Evolutionary conservation across 768 basidiomycete genomes (phyloP).

Genomic region (Xerocomus potaroensis): DNA sequence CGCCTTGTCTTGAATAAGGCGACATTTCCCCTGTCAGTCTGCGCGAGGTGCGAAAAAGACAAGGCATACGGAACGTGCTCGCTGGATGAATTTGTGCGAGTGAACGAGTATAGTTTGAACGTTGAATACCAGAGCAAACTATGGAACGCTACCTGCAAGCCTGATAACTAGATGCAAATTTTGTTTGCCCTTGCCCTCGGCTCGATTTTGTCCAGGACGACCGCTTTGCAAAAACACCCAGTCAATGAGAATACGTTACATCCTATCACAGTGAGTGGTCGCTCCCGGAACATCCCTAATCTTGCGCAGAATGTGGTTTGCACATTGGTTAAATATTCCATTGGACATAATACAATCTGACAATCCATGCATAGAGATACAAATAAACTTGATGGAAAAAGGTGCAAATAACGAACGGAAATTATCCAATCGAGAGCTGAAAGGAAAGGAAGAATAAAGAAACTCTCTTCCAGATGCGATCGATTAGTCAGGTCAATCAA

Average conservation of each 20-base stretch:
- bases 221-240: too few relatives aligned
- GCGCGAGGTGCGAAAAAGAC: slow-evolving; percentile 27
- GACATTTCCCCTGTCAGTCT: slow-evolving; percentile 35
- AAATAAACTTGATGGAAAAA: too few relatives aligned
- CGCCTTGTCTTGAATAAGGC: slow-evolving; percentile 38
- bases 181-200: too few relatives aligned
- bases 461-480: neutral
- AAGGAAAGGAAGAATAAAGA: neutral
- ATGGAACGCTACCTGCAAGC: neutral
- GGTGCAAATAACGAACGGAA: too few relatives aligned
- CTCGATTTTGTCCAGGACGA: too few relatives aligned
- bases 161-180: neutral
- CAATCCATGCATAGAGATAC: too few relatives aligned
- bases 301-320: too few relatives aligned
- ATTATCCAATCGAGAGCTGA: neutral
- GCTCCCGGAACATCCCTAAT: too few relatives aligned
- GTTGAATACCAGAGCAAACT: neutral
- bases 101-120: slow-evolving; percentile 22
- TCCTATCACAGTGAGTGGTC: too few relatives aligned
- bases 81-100: slow-evolving; percentile 30
- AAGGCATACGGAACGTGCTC: slow-evolving; percentile 36
- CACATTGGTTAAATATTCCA: too few relatives aligned
- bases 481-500: neutral
- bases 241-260: too few relatives aligned
- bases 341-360: too few relatives aligned